Base-by-base conservation (phyloP, 768 basidiomycete species). In the Lepiota venenata region DNA sequence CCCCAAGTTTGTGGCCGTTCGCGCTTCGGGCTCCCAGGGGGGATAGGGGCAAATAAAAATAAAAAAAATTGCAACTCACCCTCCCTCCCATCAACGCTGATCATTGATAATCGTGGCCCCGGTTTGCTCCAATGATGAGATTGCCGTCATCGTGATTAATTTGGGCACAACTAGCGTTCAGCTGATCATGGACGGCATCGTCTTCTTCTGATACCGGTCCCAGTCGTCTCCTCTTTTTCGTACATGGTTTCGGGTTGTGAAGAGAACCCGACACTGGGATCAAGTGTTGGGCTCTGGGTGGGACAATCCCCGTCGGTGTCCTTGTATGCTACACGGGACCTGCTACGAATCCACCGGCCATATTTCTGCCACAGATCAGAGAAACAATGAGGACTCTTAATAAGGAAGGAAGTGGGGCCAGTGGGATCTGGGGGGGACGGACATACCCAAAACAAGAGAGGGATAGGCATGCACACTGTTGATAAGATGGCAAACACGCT, bases 391-490 rank as follows among this genome's bases (percentile, higher is more conserved):
- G 25, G 29, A 18, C 35, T 11, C 10, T 40, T 18, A 11, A 16
- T 32, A 16, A 41, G 15, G 27, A 32, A 25, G 22, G 18, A 5
- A 29, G 10, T n/a, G 18, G 12, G 32, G 27, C 1, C 7, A 32
- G 25, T 5, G 25, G 5, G 25, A 47, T 15, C 7, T 46, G 25
- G n/a, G 15, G 22, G 20, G 47, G 10, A 4, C 4, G 21, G 20
- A 73, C 81, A 59, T 60, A 80, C 82, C 63, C 71, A 82, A 60
- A 85, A 82, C 15, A 84, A 61, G 27, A 79, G 67, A 2, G 83
- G 83, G 42, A 85, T 73, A 2, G 82, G 83, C 60, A 73, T 74
- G 63, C 82, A 83, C 1, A 66, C 68, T 9, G 79, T 68, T 11
- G 80, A 69, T 39, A 84, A 59, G 50, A 72, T 72, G 22, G 75